phyloP scores from a whole-genome alignment of 495 filamentous ascomycete genomes.

The Hypoxylon perforatum region DNA sequence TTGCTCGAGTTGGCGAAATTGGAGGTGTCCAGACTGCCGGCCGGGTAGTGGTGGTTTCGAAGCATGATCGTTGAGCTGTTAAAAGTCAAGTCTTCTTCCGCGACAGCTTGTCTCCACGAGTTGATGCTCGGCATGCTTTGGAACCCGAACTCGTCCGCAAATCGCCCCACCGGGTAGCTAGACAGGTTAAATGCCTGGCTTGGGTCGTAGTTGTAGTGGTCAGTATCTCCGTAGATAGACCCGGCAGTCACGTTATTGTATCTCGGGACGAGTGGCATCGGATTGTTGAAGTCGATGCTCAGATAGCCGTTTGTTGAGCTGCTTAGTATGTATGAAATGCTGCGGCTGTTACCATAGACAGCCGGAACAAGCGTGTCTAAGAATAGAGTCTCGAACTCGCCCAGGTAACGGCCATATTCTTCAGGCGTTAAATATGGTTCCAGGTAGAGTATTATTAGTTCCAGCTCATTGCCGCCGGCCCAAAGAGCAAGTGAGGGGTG shows the following conservation, averaged over 20 bases:
- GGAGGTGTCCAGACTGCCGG: slow-evolving; percentile 60
- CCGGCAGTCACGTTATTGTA: slow-evolving; percentile 69
- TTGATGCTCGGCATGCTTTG: slow-evolving; percentile 74
- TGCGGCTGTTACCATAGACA: slow-evolving; percentile 71
- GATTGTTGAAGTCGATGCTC: slow-evolving; percentile 64
- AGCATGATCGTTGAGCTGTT: slow-evolving; percentile 69
- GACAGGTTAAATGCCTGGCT: slow-evolving; percentile 65
- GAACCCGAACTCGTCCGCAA: slow-evolving; percentile 75
- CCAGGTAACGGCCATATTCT: slow-evolving; percentile 53
- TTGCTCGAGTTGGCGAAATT: slow-evolving; percentile 52
- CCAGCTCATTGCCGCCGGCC: slow-evolving; percentile 75
- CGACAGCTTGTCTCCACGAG: slow-evolving; percentile 68
- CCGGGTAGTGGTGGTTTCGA: slow-evolving; percentile 74
- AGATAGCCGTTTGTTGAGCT: slow-evolving; percentile 75
- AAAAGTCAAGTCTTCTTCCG: slow-evolving; percentile 64
- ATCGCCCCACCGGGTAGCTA: slow-evolving; percentile 70
- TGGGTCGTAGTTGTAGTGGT: slow-evolving; percentile 75
- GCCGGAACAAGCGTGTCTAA: slow-evolving; percentile 68
- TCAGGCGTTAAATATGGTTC: slow-evolving; percentile 59
- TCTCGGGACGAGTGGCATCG: slow-evolving; percentile 68
- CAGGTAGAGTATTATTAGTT: slow-evolving; percentile 58
- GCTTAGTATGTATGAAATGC: slow-evolving; percentile 74
- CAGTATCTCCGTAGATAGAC: slow-evolving; percentile 73
- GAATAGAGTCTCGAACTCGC: slow-evolving; percentile 72
- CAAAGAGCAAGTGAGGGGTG: slow-evolving; percentile 75